phyloP scores from a whole-genome alignment of 805 yeast species.

The Saccharomycopsis microspora region DNA sequence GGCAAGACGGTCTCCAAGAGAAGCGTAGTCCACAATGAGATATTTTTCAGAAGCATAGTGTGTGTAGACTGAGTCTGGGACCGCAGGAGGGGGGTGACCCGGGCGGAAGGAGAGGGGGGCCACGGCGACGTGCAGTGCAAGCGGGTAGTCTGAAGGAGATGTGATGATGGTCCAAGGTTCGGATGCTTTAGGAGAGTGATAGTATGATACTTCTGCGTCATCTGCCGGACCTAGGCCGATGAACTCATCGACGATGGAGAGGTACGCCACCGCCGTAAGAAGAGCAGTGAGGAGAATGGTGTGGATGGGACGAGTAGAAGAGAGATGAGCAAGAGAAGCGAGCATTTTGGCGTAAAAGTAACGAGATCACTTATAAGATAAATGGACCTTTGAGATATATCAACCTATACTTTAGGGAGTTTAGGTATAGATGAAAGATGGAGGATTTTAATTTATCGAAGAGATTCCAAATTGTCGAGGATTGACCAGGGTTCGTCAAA shows the following conservation, averaged over 20 bases:
- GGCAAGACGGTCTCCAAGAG: slow-evolving; percentile 16
- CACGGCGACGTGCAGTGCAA: slow-evolving; percentile 36
- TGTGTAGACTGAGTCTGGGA: slow-evolving; percentile 29
- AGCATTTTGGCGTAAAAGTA: slow-evolving; percentile 21
- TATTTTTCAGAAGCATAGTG: slow-evolving; percentile 32
- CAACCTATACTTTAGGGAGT: no score
- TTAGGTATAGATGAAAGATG: no score
- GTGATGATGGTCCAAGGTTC: slow-evolving; percentile 39
- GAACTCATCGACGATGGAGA: slow-evolving; percentile 62
- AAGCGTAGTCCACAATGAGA: slow-evolving; percentile 26
- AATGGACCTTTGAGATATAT: no score
- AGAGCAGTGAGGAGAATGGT: slow-evolving; percentile 61
- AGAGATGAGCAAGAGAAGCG: slow-evolving; percentile 37
- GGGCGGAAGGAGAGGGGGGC: slow-evolving; percentile 49
- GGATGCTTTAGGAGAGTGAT: slow-evolving; percentile 25
- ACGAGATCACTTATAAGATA: no score
- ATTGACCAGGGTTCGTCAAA: not conserved
- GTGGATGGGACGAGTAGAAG: slow-evolving; percentile 83
- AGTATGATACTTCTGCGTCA: slow-evolving; percentile 23
- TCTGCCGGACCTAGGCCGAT: slow-evolving; percentile 23
- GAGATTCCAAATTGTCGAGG: not conserved
- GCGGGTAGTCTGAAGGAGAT: slow-evolving; percentile 28
- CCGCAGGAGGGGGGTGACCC: slow-evolving; percentile 29
- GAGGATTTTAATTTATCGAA: no score
- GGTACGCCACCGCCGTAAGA: slow-evolving; percentile 70